Base-by-base conservation (phyloP, 345 rosid genomes). In the Adansonia digitata region DNA sequence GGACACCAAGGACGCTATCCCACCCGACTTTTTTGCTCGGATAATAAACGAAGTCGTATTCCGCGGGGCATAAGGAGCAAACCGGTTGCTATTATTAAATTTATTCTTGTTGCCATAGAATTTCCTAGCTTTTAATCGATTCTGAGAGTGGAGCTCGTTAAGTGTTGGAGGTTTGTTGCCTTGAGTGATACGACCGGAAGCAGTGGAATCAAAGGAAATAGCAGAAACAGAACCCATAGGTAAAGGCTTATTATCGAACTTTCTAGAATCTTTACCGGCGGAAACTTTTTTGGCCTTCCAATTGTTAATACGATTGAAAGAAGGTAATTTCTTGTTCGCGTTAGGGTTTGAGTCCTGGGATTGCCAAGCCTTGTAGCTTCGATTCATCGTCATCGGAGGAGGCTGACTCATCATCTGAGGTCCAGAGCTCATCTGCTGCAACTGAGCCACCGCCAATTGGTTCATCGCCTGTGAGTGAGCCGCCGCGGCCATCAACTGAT, bases 31-130 rank as follows among this genome's bases (percentile, higher is more conserved):
- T 81, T 95, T 95, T 0, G 98, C 99, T 40, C 98, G 77, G 73
- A 95, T 95, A 1, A 95, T 90, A 63, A 86, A 95, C 1, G 98
- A 93, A 0, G 97, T 79, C 1, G 98, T 95, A 82, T 95, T 95
- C 76, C 97, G 83, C 3, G 99, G 99, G 0, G 99, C 99, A 27
- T 87, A 95, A 12, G 99, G 99, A 14, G 94, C 94, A 37, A 90
- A 91, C 14, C 97, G 77, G n/a, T n/a, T n/a, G 62, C 82, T 86
- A 63, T 80, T 87, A 1, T 89, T 89, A 74, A 90, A 91, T 71
- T 92, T 94, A 69, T 89, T 81, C 0, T 85, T 88, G 37, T 45
- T 68, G 56, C 40, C 24, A 5, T 91, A 93, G 73, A 88, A 92
- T 70, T 93, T 95, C 68, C 91, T 81, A 0, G 96, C 89, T 62